These are phyloP conservation scores for Graphilbum ipis-grandicollis DNA, from an alignment of 2,329 filamentous ascomycete species.

Conservation along the genomic window DNA sequence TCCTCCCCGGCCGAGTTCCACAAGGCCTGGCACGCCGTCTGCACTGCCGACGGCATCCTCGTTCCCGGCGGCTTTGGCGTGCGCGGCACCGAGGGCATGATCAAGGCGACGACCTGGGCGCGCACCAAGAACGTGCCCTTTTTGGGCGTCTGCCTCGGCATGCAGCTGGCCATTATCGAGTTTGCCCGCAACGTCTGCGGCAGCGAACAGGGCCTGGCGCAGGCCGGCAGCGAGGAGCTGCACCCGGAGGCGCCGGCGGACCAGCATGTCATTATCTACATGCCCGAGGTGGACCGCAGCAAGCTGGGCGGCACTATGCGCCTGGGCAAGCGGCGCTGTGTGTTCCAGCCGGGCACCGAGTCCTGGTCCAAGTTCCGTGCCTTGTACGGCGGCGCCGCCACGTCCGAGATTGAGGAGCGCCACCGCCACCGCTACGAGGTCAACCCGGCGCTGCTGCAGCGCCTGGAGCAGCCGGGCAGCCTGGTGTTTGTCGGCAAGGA, in stretches of 20 bases:
- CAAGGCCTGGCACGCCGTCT: constrained; percentile 69
- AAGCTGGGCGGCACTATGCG: constrained; percentile 68
- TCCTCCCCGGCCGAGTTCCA: constrained; percentile 56
- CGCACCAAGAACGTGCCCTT: constrained; percentile 66
- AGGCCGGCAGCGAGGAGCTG: constrained; percentile 40
- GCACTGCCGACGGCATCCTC: constrained; percentile 48
- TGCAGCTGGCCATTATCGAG: constrained; percentile 88
- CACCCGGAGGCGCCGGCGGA: constrained; percentile 35
- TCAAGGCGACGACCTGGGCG: constrained; percentile 72
- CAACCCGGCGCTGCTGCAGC: constrained; percentile 51
- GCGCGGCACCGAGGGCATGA: constrained; percentile 80
- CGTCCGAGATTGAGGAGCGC: constrained; percentile 37
- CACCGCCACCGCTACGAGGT: constrained; percentile 72
- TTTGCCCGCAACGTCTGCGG: constrained; percentile 61
- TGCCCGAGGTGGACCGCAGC: constrained; percentile 55
- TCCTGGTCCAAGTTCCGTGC: constrained; percentile 51
- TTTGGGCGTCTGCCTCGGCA: constrained; percentile 78
- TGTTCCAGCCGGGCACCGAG: constrained; percentile 52
- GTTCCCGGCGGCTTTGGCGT: constrained; percentile 66
- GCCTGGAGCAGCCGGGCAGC: constrained; percentile 38
- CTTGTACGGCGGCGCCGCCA: constrained; percentile 40
- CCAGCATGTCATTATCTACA: constrained; percentile 59
- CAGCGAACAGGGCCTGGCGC: constrained; percentile 20
- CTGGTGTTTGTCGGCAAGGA: constrained; percentile 62
- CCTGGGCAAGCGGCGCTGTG: constrained; percentile 49